These are phyloP conservation scores for Phaffomyces opuntiae DNA, from an alignment of 805 yeast species.

Conservation along the genomic window DNA sequence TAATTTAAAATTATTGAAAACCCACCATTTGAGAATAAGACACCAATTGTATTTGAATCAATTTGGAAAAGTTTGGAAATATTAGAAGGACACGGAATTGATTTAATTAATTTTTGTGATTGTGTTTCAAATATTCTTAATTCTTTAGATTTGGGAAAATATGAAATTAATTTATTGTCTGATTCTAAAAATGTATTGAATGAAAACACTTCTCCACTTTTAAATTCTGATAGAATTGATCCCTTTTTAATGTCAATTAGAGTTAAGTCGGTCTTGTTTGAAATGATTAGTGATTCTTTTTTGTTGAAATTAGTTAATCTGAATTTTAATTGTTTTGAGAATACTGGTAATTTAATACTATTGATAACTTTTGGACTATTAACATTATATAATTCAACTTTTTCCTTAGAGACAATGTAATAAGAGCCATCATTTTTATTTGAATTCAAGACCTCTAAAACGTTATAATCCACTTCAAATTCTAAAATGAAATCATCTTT, in stretches of 20 bases:
- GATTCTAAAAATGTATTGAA: too few species aligned
- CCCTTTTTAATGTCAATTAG: background rate
- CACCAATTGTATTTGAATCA: constrained; percentile 3
- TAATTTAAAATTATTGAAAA: constrained; percentile 24
- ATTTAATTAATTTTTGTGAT: background rate
- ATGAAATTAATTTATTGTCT: background rate
- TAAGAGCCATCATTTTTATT: background rate
- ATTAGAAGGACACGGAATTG: background rate
- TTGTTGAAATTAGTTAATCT: too few species aligned
- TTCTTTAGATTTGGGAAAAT: background rate
- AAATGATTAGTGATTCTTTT: background rate
- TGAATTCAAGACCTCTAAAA: background rate
- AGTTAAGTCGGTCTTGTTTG: background rate
- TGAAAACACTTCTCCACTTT: background rate
- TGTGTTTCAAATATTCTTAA: background rate
- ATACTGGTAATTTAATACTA: too few species aligned
- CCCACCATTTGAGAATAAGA: constrained; percentile 26
- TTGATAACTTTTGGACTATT: constrained; percentile 4
- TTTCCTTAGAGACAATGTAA: constrained; percentile 1
- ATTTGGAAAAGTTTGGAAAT: too few species aligned
- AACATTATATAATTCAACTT: constrained; percentile 15
- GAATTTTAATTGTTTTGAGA: too few species aligned
- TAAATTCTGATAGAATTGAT: background rate
- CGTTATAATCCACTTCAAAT: background rate
- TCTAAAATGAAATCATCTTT: constrained; percentile 1